These are phyloP conservation scores for Styphnolobium japonicum DNA, from an alignment of 306 rosid genomes.

Conservation along the genomic window DNA sequence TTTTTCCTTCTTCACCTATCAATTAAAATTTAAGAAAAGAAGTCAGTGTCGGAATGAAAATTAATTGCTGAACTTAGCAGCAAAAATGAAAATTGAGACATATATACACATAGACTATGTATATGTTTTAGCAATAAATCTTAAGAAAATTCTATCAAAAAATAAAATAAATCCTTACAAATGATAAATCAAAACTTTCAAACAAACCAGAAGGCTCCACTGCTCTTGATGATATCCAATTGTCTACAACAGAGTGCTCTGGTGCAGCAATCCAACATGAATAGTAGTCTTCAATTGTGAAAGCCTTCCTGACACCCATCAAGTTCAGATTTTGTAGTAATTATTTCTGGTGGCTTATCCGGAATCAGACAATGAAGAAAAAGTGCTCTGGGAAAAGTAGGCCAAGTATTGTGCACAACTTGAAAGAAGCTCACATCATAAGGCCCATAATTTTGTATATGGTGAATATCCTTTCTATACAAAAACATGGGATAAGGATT, in stretches of 20 bases:
- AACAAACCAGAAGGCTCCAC: slow-evolving; percentile 79
- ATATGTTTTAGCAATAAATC: slow-evolving; percentile 12
- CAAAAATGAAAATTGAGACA: slow-evolving; percentile 15
- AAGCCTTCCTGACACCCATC: slow-evolving; percentile 70
- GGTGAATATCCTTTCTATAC: neutral
- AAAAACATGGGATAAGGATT: neutral
- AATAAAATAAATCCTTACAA: slow-evolving; percentile 15
- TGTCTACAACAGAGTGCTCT: slow-evolving; percentile 57
- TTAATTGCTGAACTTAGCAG: slow-evolving; percentile 23
- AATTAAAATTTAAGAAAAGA: slow-evolving; percentile 11
- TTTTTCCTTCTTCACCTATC: slow-evolving; percentile 77
- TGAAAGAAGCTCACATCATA: slow-evolving; percentile 18
- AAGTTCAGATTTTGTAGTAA: slow-evolving; percentile 9
- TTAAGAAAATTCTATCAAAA: no score
- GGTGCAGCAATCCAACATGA: slow-evolving; percentile 65
- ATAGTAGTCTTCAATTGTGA: slow-evolving; percentile 78
- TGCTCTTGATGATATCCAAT: slow-evolving; percentile 69
- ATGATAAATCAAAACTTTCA: slow-evolving; percentile 3
- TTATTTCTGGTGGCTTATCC: slow-evolving; percentile 9
- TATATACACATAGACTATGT: neutral
- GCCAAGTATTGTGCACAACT: neutral
- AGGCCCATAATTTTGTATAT: neutral
- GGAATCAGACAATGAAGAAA: slow-evolving; percentile 5
- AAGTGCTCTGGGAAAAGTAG: neutral
- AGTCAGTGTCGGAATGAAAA: slow-evolving; percentile 21